Base-by-base conservation (phyloP, 352 stramenopile species). In the Phytophthora sansomeana region DNA sequence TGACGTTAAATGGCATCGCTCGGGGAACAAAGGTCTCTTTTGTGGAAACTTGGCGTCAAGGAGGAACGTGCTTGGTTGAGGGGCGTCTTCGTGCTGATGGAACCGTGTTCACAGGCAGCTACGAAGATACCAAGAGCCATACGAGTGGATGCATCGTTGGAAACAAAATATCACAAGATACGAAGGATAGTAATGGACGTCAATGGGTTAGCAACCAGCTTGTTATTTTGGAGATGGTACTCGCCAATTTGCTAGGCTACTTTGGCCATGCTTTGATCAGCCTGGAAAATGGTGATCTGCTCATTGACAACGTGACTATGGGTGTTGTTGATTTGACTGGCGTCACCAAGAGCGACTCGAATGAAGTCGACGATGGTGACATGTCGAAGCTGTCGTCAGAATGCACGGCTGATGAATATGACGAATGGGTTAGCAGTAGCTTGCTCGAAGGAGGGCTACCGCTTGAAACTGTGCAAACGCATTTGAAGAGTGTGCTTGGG, bases 111-210 rank as follows among this genome's bases (percentile, higher is more conserved):
- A 82, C 73, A 39, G 89, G 89, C 26, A 91, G 68, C 39, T 96
- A 96, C 36, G 87, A 96, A 80, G 89, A 96, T 57, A 87, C 89
- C 6, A 96, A 95, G 42, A 95, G 87, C 36, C 87, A 94, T 55
- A 96, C 89, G 10, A 92, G 84, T 55, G 89, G 89, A 39, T 90
- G 77, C 41, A 95, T 96, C 67, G 69, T 90, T 11, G 89, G 89
- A 28, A 87, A 77, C 46, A 93, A 89, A 53, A 74, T 88, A 8
- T 76, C 71, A n/a, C 56, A 63, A 30, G 46, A 68, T n/a, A 14
- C 14, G 11, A 77, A 57, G 19, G 63, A 68, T 19, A 53, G 8
- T 16, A 5, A 47, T 46, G 39, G 39, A 52, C 60, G 58, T 28
- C 67, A 77, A 36, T 74, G 57, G 64, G 61, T 80, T 44, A 81